These are phyloP conservation scores for Gloeostereum incarnatum DNA, from an alignment of 768 basidiomycete species.

Conservation along the genomic window DNA sequence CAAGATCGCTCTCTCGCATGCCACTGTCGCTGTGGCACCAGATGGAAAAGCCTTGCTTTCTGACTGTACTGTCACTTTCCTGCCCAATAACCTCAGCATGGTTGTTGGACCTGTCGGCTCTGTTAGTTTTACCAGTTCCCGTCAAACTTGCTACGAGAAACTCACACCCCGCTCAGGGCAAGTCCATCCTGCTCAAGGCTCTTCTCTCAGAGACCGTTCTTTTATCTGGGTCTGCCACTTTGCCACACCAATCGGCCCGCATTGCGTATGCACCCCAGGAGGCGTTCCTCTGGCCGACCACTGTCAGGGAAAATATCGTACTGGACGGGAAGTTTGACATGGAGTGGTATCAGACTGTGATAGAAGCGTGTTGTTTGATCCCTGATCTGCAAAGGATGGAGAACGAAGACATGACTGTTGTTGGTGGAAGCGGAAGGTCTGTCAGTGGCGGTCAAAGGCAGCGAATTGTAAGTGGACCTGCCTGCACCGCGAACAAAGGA, in stretches of 20 bases:
- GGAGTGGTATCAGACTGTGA: constrained; percentile 1
- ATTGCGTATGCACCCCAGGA: constrained; percentile 3
- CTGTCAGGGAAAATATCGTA: constrained; percentile 2
- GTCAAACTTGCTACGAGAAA: background rate
- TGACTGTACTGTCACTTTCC: constrained; percentile 1
- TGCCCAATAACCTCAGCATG: background rate
- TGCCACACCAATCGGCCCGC: background rate
- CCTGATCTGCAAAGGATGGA: background rate
- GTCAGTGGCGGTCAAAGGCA: constrained; percentile 4
- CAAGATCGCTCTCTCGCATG: background rate
- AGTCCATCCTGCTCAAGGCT: constrained; percentile 1
- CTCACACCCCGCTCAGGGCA: background rate
- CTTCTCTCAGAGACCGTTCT: background rate
- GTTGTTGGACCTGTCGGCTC: constrained; percentile 2
- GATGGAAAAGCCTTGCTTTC: constrained; percentile 2
- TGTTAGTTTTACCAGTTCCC: background rate
- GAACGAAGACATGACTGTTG: constrained; percentile 1
- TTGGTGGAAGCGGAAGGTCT: constrained; percentile 1
- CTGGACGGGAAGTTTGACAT: background rate
- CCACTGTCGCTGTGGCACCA: constrained; percentile 1
- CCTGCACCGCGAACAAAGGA: background rate
- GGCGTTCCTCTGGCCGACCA: constrained; percentile 4
- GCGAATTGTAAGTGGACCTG: constrained; percentile 1
- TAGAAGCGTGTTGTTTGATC: constrained; percentile 1
- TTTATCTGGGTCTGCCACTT: background rate